These are phyloP conservation scores for Phycomyces nitens DNA, from an alignment of 192 early-diverging fungal species.

Conservation along the genomic window DNA sequence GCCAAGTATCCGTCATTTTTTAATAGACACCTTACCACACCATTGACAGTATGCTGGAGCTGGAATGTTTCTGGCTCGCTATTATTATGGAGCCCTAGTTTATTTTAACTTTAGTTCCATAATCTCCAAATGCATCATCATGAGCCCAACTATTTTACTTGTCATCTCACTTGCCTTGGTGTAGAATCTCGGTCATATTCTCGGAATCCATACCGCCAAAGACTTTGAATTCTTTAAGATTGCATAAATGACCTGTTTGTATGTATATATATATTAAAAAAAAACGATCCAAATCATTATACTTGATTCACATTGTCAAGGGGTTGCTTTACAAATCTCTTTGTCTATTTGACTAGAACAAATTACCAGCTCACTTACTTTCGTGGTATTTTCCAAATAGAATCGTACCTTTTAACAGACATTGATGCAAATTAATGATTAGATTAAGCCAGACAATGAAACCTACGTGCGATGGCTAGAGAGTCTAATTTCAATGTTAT, in stretches of 20 bases:
- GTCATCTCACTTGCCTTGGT: conserved; percentile 60
- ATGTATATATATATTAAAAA: conserved; percentile 1
- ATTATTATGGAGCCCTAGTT: conserved; percentile 58
- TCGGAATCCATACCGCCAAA: conserved; percentile 79
- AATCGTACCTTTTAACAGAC: conserved; percentile 60
- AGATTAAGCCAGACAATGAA: too few relatives aligned
- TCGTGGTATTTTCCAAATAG: conserved; percentile 96
- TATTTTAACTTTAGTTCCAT: conserved; percentile 4
- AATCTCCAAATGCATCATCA: too few relatives aligned
- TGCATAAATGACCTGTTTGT: conserved; percentile 78
- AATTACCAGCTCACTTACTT: conserved; percentile 21
- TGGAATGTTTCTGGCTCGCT: conserved; percentile 85
- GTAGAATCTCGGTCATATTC: conserved; percentile 86
- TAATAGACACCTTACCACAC: conserved; percentile 48
- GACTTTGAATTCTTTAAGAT: conserved; percentile 95
- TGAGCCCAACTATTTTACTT: too few relatives aligned
- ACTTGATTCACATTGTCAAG: not conserved
- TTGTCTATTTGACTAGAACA: too few relatives aligned
- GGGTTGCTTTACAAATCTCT: too few relatives aligned
- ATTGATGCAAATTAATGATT: too few relatives aligned
- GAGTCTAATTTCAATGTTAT: conserved; percentile 85
- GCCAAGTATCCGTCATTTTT: not conserved
- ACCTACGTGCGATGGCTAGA: conserved; percentile 78
- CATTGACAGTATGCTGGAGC: conserved; percentile 68
- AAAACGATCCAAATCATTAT: not conserved